phyloP scores from a whole-genome alignment of 352 stramenopile species.

The Nothophytophthora sp. region DNA sequence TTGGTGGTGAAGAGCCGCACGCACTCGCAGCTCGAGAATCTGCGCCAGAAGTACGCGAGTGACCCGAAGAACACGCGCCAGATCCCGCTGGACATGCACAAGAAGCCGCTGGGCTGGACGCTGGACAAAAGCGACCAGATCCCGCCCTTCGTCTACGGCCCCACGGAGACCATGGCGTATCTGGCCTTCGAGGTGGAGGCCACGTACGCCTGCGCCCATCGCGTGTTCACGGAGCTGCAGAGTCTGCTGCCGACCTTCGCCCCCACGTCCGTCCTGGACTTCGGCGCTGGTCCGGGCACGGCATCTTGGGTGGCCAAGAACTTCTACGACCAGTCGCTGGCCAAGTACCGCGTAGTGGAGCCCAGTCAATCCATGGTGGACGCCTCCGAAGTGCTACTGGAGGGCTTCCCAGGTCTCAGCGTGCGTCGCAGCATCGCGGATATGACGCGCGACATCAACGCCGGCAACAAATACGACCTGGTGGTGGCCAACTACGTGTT shows the following conservation, averaged over 20 bases:
- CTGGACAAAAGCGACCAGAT: constrained; percentile 71
- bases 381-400: constrained; percentile 65
- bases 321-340: constrained; percentile 62
- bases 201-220: constrained; percentile 66
- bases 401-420: constrained; percentile 75
- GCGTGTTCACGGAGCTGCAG: constrained; percentile 71
- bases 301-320: constrained; percentile 78
- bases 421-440: constrained; percentile 71
- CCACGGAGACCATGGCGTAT: constrained; percentile 73
- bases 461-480: constrained; percentile 74
- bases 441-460: constrained; percentile 70
- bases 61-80: constrained; percentile 47
- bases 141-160: constrained; percentile 65
- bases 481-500: constrained; percentile 78
- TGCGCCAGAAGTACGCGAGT: constrained; percentile 58
- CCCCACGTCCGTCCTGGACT: constrained; percentile 75
- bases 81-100: constrained; percentile 79
- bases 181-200: constrained; percentile 75
- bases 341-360: constrained; percentile 76
- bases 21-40: constrained; percentile 74
- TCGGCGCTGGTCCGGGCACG: constrained; percentile 72
- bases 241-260: constrained; percentile 52
- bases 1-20: constrained; percentile 64
- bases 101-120: constrained; percentile 76
- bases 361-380: constrained; percentile 88